These are phyloP conservation scores for Endocalyx cinctus DNA, from an alignment of 2,329 filamentous ascomycete genomes.

Conservation along the genomic window DNA sequence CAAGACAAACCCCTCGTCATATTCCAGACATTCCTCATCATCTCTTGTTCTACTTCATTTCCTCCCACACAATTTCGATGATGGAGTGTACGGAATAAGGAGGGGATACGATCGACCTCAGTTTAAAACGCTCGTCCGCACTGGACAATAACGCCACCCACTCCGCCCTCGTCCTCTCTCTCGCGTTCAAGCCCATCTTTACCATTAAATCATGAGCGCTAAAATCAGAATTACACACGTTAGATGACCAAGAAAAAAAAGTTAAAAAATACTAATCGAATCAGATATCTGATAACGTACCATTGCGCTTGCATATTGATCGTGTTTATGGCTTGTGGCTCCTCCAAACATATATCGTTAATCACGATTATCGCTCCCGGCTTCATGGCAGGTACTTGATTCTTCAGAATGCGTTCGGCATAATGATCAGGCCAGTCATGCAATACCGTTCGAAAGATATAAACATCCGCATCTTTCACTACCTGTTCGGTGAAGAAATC, in stretches of 20 bases:
- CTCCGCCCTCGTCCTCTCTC: conserved; percentile 10
- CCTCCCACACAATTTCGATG: conserved; percentile 10
- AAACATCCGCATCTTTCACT: conserved; percentile 10
- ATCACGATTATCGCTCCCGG: conserved; percentile 11
- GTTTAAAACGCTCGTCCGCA: conserved; percentile 8
- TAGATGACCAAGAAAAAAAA: no score
- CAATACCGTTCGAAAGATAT: conserved; percentile 13
- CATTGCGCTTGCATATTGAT: conserved; percentile 6
- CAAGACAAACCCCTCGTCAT: no score
- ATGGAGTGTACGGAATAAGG: conserved; percentile 9
- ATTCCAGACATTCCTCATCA: no score
- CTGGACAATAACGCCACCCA: conserved; percentile 8
- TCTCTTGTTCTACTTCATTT: no score
- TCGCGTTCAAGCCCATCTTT: conserved; percentile 12
- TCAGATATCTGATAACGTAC: conserved; percentile 3
- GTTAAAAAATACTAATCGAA: no score
- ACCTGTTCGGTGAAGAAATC: conserved; percentile 13
- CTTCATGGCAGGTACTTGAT: conserved; percentile 13
- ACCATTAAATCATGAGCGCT: conserved; percentile 12
- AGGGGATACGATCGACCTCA: conserved; percentile 8
- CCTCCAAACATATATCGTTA: conserved; percentile 11
- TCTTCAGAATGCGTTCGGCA: conserved; percentile 9
- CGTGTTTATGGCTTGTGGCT: neutral
- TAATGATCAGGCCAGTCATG: conserved; percentile 14
- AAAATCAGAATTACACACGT: no score